A percentile compares a stretch with the other conserved stretches of the same genome.
Evolutionary conservation across 768 basidiomycete species (phyloP).

Genomic region (Collybiopsis luxurians): DNA sequence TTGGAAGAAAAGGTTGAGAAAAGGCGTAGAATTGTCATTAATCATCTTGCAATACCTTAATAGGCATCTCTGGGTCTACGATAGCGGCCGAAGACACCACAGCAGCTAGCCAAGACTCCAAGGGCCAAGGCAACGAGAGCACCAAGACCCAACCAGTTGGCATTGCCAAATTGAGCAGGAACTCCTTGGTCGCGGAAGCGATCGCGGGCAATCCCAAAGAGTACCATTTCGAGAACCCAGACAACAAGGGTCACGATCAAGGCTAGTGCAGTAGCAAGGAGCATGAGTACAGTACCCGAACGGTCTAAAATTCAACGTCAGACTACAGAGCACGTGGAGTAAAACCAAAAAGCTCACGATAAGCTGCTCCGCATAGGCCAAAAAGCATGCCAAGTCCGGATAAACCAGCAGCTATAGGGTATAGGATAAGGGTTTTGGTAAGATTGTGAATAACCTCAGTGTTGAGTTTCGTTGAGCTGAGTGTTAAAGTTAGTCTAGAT

Average conservation of each 20-base stretch:
- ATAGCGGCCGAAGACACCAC: constrained; percentile 69
- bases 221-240: constrained; percentile 76
- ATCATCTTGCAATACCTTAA: background rate
- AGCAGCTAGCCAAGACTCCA: constrained; percentile 62
- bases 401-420: constrained; percentile 72
- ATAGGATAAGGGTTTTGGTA: constrained; percentile 71
- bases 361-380: constrained; percentile 62
- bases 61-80: constrained; percentile 27
- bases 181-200: constrained; percentile 49
- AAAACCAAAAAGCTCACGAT: no score
- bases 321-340: no score
- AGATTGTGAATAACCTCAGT: constrained; percentile 60
- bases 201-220: constrained; percentile 70
- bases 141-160: constrained; percentile 79
- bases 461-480: constrained; percentile 45
- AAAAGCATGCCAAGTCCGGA: constrained; percentile 64
- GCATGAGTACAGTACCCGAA: constrained; percentile 75
- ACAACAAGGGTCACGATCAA: constrained; percentile 64
- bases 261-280: constrained; percentile 63
- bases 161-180: constrained; percentile 67
- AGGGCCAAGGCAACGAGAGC: constrained; percentile 62
- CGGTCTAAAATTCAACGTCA: no score
- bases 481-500: background rate
- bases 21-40: no score
- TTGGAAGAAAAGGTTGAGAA: no score